A percentile compares a stretch with the other conserved stretches of the same genome.
Evolutionary conservation across 495 filamentous ascomycete species (phyloP).

Genomic region (Talaromyces thailandensis): DNA sequence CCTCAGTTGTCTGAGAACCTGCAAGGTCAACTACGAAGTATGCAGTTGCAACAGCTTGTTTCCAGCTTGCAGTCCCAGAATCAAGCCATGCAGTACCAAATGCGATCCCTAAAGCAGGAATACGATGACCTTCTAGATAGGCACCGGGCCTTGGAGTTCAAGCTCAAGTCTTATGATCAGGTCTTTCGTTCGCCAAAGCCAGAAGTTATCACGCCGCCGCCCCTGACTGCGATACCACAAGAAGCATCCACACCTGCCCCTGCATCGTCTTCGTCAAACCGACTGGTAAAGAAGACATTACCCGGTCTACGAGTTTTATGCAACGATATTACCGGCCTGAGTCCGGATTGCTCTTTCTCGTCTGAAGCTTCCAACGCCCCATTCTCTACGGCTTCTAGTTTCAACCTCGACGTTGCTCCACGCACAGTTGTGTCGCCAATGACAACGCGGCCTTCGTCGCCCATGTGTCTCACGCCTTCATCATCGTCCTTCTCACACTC

Average conservation of each 20-base stretch:
- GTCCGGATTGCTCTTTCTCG: conserved; percentile 17
- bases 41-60: conserved; percentile 33
- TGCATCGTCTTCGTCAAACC: background rate
- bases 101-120: conserved; percentile 30
- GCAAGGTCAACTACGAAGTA: conserved; percentile 33
- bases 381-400: conserved; percentile 10
- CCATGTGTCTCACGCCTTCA: conserved; percentile 18
- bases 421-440: conserved; percentile 22
- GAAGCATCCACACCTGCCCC: background rate
- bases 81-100: conserved; percentile 27
- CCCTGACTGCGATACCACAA: conserved; percentile 22
- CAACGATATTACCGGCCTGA: conserved; percentile 24
- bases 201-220: conserved; percentile 21
- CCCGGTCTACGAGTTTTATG: conserved; percentile 34
- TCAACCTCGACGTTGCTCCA: conserved; percentile 22
- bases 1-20: conserved; percentile 32
- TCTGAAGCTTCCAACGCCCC: background rate
- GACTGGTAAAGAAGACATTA: conserved; percentile 24
- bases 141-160: conserved; percentile 30
- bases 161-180: conserved; percentile 31
- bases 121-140: conserved; percentile 29
- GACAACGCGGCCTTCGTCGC: conserved; percentile 31
- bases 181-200: conserved; percentile 31
- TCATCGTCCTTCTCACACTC: conserved; percentile 15
- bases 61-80: conserved; percentile 32